Base-by-base conservation (phyloP, 2,329 filamentous ascomycete genomes). In the Arthrobotrys megalospora region DNA sequence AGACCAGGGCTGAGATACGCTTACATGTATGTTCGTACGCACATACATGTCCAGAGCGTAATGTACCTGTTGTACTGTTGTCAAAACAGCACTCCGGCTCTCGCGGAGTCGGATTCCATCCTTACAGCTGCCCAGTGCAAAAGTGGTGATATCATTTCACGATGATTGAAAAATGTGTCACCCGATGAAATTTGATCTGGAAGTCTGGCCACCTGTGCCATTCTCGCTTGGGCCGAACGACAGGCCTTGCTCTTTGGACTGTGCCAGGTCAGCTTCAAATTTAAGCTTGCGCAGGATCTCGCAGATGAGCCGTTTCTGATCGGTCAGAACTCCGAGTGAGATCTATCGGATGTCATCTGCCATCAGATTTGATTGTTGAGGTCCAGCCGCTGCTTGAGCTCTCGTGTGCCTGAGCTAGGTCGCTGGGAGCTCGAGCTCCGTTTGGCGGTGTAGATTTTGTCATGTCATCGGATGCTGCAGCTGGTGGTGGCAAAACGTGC, bases 271-370 rank as follows among this genome's bases (percentile, higher is more conserved):
- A 60, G 55, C 55, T 60, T 60, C 6, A 5, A 60, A 43, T 41
- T 45, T n/a, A 60, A 60, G 36, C 55, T 43, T 60, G 55, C 36
- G 19, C 34, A 60, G 55, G 55, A 43, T 60, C 53, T 60, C 34
- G 53, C 53, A 43, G 36, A 6, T n/a, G n/a, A 52, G 21, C 50
- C 24, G 24, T 55, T 41, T 60, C 36, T 60, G 55, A 60, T 60
- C 55, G 55, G 55, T 43, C 34, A 60, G 55, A 60, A 60, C 55
- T 43, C 55, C 55, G 55, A 60, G 36, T 60, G 55, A 60, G 55
- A 60, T 60, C 55, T 28, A 41, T 43, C 36, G 11, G 53, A 41
- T 28, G 55, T 60, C 55, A 60, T 60, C 55, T 60, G 53, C 53
- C 53, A 60, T 41, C 36, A 60, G 32, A 43, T 41, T 36, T 38